These are phyloP conservation scores for Theobroma cacao DNA, from an alignment of 345 rosid genomes.

Conservation along the genomic window DNA sequence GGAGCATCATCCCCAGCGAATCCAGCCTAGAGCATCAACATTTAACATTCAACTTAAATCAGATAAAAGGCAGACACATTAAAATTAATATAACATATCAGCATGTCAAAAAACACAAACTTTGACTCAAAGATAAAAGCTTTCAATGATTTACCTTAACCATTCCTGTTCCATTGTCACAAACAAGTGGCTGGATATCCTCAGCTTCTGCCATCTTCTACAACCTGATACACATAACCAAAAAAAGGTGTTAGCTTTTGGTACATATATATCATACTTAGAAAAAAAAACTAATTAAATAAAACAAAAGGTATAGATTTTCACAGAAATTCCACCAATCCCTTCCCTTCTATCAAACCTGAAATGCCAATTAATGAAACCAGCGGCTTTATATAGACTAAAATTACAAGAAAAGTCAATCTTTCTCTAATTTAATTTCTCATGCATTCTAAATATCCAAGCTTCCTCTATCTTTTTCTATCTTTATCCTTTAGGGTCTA, in stretches of 20 bases:
- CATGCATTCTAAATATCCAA: not conserved
- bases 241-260: not conserved
- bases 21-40: constrained; percentile 59
- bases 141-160: constrained; percentile 50
- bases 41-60: not conserved
- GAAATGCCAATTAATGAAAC: not conserved
- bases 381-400: not conserved
- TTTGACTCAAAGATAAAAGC: not conserved
- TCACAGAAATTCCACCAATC: not conserved
- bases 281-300: not conserved
- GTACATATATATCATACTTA: not conserved
- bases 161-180: constrained; percentile 91
- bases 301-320: not conserved
- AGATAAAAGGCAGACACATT: not conserved
- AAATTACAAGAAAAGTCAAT: not conserved
- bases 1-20: constrained; percentile 97
- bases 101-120: not conserved
- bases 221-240: constrained; percentile 25
- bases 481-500: not conserved
- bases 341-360: not conserved
- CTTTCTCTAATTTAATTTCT: not conserved
- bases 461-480: not conserved
- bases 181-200: constrained; percentile 68
- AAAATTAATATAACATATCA: not conserved
- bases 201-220: constrained; percentile 61